Evolutionary conservation across 768 basidiomycete species (phyloP).

Genomic region (Termitomyces sp.): DNA sequence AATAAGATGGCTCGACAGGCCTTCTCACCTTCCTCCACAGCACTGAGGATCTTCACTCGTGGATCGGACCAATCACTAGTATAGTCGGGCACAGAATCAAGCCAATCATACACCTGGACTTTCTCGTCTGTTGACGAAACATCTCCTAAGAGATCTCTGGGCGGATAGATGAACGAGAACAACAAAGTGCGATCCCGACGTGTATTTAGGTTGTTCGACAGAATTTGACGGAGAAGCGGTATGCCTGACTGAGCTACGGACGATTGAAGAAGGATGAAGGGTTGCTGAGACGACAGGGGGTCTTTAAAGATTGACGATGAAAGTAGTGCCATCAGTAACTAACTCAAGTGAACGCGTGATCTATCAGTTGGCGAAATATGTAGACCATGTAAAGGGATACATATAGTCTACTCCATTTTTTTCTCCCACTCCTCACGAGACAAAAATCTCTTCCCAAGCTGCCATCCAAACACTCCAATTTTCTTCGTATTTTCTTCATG

Average conservation of each 20-base stretch:
- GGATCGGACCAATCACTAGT: conserved; percentile 25
- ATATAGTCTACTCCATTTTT: conserved; percentile 8
- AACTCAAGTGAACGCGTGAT: not conserved
- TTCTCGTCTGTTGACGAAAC: conserved; percentile 16
- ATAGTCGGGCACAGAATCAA: conserved; percentile 49
- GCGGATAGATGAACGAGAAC: conserved; percentile 55
- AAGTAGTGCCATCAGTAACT: conserved; percentile 10
- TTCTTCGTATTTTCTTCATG: conserved; percentile 35
- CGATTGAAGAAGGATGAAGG: conserved; percentile 54
- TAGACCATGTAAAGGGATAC: not conserved
- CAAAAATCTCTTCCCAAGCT: conserved; percentile 35
- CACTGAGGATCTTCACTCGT: conserved; percentile 30
- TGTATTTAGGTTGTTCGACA: conserved; percentile 21
- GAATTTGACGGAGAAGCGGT: conserved; percentile 45
- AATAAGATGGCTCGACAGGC: conserved; percentile 4
- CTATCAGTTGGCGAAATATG: not conserved
- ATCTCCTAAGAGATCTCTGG: conserved; percentile 30
- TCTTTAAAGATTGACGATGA: conserved; percentile 13
- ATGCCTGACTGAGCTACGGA: conserved; percentile 52
- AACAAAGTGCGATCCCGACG: conserved; percentile 29
- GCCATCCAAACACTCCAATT: conserved; percentile 58
- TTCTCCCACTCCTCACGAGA: conserved; percentile 42
- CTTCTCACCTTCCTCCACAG: conserved; percentile 35
- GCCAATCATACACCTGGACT: conserved; percentile 44
- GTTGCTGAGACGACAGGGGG: conserved; percentile 20